A percentile compares a stretch with the other conserved stretches of the same genome.
phyloP scores from a whole-genome alignment of 2,329 filamentous ascomycete genomes.

The Emmonsiellopsis sp. region DNA sequence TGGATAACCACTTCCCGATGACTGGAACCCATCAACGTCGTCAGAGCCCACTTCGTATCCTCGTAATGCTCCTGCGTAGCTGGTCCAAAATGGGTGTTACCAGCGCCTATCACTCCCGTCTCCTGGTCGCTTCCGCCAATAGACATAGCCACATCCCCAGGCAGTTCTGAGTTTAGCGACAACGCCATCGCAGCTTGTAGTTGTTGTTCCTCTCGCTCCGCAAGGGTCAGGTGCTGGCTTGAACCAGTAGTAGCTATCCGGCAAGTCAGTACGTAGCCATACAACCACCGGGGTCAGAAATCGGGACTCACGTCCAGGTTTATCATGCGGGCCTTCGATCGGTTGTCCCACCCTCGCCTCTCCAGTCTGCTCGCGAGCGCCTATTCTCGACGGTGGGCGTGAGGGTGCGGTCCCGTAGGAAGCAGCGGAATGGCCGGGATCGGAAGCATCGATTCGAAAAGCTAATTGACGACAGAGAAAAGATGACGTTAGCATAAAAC shows the following conservation, averaged over 20 bases:
- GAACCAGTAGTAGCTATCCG: slow-evolving; percentile 8
- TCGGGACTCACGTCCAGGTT: slow-evolving; percentile 21
- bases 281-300: not conserved
- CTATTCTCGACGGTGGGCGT: slow-evolving; percentile 39
- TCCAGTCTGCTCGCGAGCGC: slow-evolving; percentile 20
- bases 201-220: slow-evolving; percentile 37
- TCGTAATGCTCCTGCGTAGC: slow-evolving; percentile 49
- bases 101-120: slow-evolving; percentile 41
- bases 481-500: not conserved
- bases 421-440: slow-evolving; percentile 10
- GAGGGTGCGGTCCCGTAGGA: slow-evolving; percentile 31
- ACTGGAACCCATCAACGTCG: slow-evolving; percentile 37
- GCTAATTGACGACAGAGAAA: slow-evolving; percentile 3
- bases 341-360: slow-evolving; percentile 16
- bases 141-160: not conserved
- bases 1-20: slow-evolving; percentile 47
- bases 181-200: slow-evolving; percentile 39
- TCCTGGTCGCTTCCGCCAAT: slow-evolving; percentile 48
- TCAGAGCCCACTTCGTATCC: slow-evolving; percentile 45
- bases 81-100: slow-evolving; percentile 42
- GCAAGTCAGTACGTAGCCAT: slow-evolving; percentile 9
- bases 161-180: slow-evolving; percentile 33
- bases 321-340: slow-evolving; percentile 19
- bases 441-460: slow-evolving; percentile 9
- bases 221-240: slow-evolving; percentile 27